Base-by-base conservation (phyloP, 2,329 filamentous ascomycete genomes). In the Cryphonectria carpinicola region DNA sequence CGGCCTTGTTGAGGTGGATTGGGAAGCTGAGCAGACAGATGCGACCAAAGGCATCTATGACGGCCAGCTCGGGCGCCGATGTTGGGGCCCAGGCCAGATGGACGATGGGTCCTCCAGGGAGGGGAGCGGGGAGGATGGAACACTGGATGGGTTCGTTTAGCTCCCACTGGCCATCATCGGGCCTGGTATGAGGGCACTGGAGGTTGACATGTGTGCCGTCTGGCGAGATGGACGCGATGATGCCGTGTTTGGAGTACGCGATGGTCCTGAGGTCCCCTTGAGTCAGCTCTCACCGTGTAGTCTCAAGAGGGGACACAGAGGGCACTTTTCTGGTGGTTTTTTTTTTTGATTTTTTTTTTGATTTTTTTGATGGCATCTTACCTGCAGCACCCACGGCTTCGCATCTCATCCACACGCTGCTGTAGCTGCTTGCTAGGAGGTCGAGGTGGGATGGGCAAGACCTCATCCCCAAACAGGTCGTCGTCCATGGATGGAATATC, bases 181-280 rank as follows among this genome's bases (percentile, higher is more conserved):
- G 86, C 74, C 90, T 86, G 76, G 92, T 90, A 46, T 89, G 87
- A 66, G 97, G 85, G 77, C 93, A 91, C 71, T 91, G 89, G 62
- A 97, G 85, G 77, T 92, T 89, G 67, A 98, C 83, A 19, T 85
- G 86, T 64, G 87, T 86, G 39, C 93, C 92, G 80, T 95, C 92
- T 22, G 88, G 82, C 28, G 90, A 88, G 74, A 98, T 92, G 68
- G 91, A 92, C 39, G 95, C 95, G 74, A 98, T 93, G 71, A 91
- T 94, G 60, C 95, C 95, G 72, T 90, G 88, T 76, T 91, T 94
- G 14, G 95, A 97, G 95, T 95, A 98, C 41, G 92, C 90, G 68
- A 98, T 87, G 74, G 89, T 89, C 78, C 94, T 97, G 75, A 61
- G 64, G 14, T 62, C 7, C 7, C 11, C 46, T 64, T 41, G 5